Evolutionary conservation across 306 rosid species (phyloP), one percentile per base, ranked within the genome.

Genomic region (Corylus heterophylla): DNA sequence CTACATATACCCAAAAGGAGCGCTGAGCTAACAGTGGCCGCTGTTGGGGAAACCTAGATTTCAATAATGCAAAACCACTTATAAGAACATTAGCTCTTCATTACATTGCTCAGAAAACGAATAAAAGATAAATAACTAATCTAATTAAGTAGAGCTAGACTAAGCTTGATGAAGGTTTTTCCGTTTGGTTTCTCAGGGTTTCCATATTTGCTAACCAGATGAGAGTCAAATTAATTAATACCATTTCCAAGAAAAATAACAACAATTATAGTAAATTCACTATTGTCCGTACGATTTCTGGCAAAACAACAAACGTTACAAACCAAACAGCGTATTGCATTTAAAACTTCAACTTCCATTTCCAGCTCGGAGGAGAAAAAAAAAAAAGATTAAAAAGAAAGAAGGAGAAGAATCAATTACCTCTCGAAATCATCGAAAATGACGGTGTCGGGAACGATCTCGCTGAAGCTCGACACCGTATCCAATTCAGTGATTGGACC

Each of bases 391-490:
- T 47, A 51, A 66, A 29, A 6, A 49, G 69, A 50, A 50, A 12
- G 5, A 22, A 51, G 2, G 47, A 7, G 66, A 16, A 37, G 20
- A 71, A 71, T 6, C 4, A 47, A 49, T 13, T 61, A 91, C 98
- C 79, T 89, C 84, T 92, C 89, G 74, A 95, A 95, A 79, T 95
- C 98, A 85, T 95, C 98, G 86, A 95, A 92, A 80, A 95, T 84
- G 78, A 95, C 98, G 20, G 97, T 91, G 89, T 95, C 98, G 0
- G 98, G 98, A 80, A 95, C 98, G 89, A 95, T 92, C 94, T 92
- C 94, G 63, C 98, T 95, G 89, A 90, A 95, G 75, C 85, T 74
- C 7, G 98, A 92, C 3, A 95, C 96, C 29, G 92, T 89, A 20
- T 95, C 97, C 77, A 95, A 87, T 87, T 92, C 98, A 74, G 92